phyloP scores from a whole-genome alignment of 176 grass and related monocot genomes.

The Melocanna baccifera region DNA sequence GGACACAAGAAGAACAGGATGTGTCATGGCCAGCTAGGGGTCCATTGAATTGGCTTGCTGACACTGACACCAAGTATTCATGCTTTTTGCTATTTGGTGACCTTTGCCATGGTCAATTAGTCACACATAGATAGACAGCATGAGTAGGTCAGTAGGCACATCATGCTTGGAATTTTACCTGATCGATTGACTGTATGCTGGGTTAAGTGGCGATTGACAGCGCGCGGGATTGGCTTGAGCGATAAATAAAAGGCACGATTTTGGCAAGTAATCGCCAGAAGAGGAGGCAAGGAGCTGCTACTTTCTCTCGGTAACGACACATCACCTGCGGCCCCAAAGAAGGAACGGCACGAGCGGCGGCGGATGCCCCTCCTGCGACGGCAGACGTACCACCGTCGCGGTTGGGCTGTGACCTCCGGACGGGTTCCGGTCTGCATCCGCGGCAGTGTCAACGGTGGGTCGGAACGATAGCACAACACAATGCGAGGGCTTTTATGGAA shows the following conservation, averaged over 20 bases:
- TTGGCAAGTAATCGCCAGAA: not conserved
- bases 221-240: not conserved
- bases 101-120: not conserved
- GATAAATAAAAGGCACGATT: no score
- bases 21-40: not conserved
- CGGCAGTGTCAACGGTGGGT: not conserved
- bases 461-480: not conserved
- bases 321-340: not conserved
- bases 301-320: not conserved
- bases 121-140: not conserved
- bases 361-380: not conserved
- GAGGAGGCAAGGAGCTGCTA: no score
- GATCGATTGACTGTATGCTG: not conserved
- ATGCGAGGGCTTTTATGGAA: not conserved
- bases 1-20: constrained; percentile 14
- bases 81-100: not conserved
- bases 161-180: not conserved
- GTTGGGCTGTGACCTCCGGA: not conserved
- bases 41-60: not conserved
- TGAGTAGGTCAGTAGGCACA: not conserved
- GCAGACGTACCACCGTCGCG: no score
- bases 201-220: not conserved
- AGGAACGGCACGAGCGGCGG: not conserved
- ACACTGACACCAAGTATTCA: not conserved
- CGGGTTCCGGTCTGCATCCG: not conserved